Conservation (phyloP, 176 grass and related monocot species). For the Tillandsia fasciculata region DNA sequence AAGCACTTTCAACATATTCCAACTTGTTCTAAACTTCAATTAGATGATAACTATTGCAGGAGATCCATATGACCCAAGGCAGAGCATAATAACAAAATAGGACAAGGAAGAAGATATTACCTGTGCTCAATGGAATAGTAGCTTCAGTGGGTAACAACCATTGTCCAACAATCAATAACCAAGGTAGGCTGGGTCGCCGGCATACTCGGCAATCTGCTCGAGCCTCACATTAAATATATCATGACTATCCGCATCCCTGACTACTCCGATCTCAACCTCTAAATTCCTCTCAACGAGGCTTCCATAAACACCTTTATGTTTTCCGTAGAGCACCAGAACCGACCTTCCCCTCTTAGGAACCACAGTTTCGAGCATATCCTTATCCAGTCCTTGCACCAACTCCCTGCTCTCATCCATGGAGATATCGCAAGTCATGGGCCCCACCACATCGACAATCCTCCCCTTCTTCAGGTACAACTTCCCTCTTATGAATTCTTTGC, state of each 20-base stretch:
- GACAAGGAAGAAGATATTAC: not conserved
- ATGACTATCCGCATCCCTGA: constrained; percentile 66
- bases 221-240: constrained; percentile 63
- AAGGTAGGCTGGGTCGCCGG: constrained; percentile 63
- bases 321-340: constrained; percentile 74
- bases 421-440: constrained; percentile 70
- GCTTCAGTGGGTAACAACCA: not conserved
- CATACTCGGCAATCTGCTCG: constrained; percentile 75
- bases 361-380: constrained; percentile 91
- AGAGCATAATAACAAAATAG: not conserved
- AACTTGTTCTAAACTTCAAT: not conserved
- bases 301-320: constrained; percentile 79
- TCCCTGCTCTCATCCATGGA: constrained; percentile 61
- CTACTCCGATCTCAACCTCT: constrained; percentile 46
- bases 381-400: constrained; percentile 75
- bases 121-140: not conserved
- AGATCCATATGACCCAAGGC: not conserved
- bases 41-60: not conserved
- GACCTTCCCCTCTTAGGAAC: constrained; percentile 55
- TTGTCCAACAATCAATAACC: constrained; percentile 42
- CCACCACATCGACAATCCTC: constrained; percentile 72
- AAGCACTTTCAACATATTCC: not conserved
- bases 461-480: constrained; percentile 80
- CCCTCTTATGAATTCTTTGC: constrained; percentile 48
- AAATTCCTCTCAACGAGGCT: constrained; percentile 61